phyloP scores from a whole-genome alignment of 2,329 filamentous ascomycete species.

The Verticillium nonalfalfae region DNA sequence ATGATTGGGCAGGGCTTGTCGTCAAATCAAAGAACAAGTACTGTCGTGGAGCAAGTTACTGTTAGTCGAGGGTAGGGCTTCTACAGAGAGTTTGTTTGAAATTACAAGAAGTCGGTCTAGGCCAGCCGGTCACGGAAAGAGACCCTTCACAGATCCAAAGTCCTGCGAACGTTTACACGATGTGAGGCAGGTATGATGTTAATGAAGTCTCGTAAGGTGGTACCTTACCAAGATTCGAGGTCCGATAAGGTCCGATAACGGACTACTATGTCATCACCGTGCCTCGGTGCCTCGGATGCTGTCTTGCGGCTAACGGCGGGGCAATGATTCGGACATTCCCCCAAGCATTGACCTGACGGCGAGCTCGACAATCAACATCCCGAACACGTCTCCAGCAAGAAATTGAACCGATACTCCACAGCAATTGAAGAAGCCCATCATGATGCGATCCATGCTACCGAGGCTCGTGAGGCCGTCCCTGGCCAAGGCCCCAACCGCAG shows the following conservation, averaged over 20 bases:
- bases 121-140: too few relatives aligned
- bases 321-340: not conserved
- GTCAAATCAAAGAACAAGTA: too few relatives aligned
- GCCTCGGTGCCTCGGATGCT: slow-evolving; percentile 1
- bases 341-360: not conserved
- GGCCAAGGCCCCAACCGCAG: slow-evolving; percentile 5
- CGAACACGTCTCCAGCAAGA: not conserved
- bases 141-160: too few relatives aligned
- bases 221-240: too few relatives aligned
- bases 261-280: not conserved
- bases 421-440: not conserved
- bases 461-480: slow-evolving; percentile 7
- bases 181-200: too few relatives aligned
- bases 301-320: not conserved
- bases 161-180: too few relatives aligned
- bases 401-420: not conserved
- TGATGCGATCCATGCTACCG: not conserved
- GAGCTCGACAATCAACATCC: not conserved
- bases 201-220: too few relatives aligned
- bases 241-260: not conserved
- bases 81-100: too few relatives aligned
- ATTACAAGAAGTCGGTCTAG: too few relatives aligned
- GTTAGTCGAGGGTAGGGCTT: too few relatives aligned
- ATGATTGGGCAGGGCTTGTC: too few relatives aligned
- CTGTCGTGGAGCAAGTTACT: too few relatives aligned